Evolutionary conservation across 257 asterid genomes (phyloP).

Genomic region (Nicotiana undulata): DNA sequence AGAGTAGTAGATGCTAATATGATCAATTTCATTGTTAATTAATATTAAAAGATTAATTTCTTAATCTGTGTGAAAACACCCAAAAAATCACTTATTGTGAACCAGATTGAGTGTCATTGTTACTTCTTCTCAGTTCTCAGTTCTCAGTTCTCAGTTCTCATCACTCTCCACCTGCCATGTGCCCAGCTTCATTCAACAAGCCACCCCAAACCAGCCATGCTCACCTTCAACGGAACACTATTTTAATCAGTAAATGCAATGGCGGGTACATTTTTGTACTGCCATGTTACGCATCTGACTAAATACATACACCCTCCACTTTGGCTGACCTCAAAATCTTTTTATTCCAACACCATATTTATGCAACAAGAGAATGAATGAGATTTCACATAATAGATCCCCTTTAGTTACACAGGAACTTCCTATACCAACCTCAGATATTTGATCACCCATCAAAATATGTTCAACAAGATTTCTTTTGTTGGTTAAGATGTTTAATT

Average conservation of each 20-base stretch:
- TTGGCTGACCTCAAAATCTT: no score
- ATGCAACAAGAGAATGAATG: neutral
- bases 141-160: no score
- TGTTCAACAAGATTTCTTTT: no score
- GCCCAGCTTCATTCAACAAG: neutral
- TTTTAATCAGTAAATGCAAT: neutral
- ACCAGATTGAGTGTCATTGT: no score
- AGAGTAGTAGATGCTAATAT: no score
- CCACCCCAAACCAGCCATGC: no score
- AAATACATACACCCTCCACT: neutral
- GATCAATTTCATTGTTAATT: no score
- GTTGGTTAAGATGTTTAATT: neutral
- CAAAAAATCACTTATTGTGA: no score
- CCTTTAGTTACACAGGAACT: no score
- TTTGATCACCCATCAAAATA: neutral
- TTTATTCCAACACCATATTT: neutral
- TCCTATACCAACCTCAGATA: neutral
- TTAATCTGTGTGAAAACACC: no score
- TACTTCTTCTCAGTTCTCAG: neutral
- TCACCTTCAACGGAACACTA: no score
- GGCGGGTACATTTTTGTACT: neutral
- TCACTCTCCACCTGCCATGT: neutral
- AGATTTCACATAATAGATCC: neutral
- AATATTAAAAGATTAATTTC: no score
- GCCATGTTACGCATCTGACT: neutral